A percentile compares a stretch with the other conserved stretches of the same genome.
phyloP scores from a whole-genome alignment of 805 yeast species.

The Saccharomycopsis microspora region DNA sequence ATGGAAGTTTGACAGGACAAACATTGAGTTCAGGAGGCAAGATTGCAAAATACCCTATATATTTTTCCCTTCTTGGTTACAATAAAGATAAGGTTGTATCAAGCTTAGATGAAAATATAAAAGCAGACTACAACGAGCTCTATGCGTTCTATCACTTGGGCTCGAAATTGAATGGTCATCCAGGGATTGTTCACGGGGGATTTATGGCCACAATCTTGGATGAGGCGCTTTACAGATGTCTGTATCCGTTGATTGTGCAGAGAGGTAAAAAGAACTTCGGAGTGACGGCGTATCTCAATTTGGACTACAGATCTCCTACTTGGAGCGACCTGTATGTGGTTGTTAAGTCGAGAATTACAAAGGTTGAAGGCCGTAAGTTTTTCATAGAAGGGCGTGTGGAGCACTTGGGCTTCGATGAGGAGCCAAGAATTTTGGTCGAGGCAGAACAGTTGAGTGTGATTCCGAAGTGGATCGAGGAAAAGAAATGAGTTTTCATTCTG shows the following conservation, averaged over 20 bases:
- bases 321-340: constrained; percentile 1
- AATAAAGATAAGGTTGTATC: background rate
- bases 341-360: constrained; percentile 1
- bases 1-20: constrained; percentile 4
- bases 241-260: constrained; percentile 6
- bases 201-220: constrained; percentile 49
- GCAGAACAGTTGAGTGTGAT: constrained; percentile 9
- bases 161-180: constrained; percentile 47
- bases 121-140: constrained; percentile 30
- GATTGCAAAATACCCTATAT: constrained; percentile 2
- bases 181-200: constrained; percentile 74
- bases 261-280: constrained; percentile 1
- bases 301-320: constrained; percentile 5
- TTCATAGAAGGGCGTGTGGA: constrained; percentile 4
- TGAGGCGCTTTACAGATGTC: constrained; percentile 6
- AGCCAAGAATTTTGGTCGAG: constrained; percentile 1
- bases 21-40: background rate
- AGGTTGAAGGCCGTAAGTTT: constrained; percentile 3
- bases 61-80: background rate
- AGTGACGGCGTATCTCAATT: constrained; percentile 7
- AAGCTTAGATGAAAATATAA: constrained; percentile 25
- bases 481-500: background rate
- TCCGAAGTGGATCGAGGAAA: constrained; percentile 5
- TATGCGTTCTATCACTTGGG: constrained; percentile 67
- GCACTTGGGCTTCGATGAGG: background rate